Base-by-base conservation (phyloP, 2,329 filamentous ascomycete genomes). In the Pseudogymnoascus sp. region DNA sequence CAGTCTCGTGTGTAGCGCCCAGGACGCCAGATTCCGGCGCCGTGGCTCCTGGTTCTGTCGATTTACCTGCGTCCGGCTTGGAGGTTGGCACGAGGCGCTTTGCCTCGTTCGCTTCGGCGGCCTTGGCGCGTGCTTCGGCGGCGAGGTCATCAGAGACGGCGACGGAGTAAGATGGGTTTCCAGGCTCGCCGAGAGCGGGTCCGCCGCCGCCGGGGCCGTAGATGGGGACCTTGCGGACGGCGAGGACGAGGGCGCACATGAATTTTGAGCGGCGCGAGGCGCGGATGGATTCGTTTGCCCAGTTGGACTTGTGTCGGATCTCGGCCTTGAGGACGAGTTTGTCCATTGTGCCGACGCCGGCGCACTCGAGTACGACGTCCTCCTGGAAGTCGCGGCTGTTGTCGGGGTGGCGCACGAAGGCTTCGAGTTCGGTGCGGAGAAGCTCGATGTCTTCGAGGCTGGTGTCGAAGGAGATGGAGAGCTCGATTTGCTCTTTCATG, bases 261-360 rank as follows among this genome's bases (percentile, higher is more conserved):
- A 99, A 97, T 76, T 96, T 97, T 74, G 90, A 95, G 65, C 93
- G 87, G 61, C 92, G 86, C 5, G 88, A 83, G 16, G 88, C 87
- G 42, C 92, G 89, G 42, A 97, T 82, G 1, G 84, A 82, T 69
- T 96, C 93, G 75, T 97, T 92, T 69, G 91, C 85, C 90, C 90
- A 93, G 77, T 93, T 94, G 64, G 88, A 91, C 78, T 97, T 97
- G 81, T 97, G 92, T 71, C 89, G 86, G 72, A 97, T 92, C 70
- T 90, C 87, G 40, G 97, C 81, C 70, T 86, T 86, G 63, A 99
- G 84, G 69, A 89, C 83, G 60, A 97, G 80, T 78, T 96, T 96
- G 76, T 95, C 90, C 79, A 96, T 86, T 70, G 92, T 88, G 42
- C 88, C 89, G 35, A 97, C 86, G 63, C 90, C 86, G 25, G 84